Evolutionary conservation across 2,329 filamentous ascomycete species (phyloP), one percentile per base, ranked within the genome.

Genomic region (Curvularia hawaiiensis): DNA sequence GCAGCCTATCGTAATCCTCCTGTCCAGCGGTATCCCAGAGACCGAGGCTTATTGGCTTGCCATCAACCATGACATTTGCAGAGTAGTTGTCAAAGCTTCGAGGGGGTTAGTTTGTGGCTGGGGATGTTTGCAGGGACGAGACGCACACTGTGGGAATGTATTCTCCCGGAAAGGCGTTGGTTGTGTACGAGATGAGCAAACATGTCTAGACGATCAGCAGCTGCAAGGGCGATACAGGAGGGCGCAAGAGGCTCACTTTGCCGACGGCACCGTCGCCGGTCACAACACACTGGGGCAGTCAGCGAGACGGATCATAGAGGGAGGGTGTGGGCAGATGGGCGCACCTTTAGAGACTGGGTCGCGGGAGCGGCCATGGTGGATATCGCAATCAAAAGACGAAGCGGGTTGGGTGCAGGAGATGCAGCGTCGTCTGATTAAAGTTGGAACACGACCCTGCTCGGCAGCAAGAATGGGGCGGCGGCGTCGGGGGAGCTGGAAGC

Each of bases 111-210:
- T 64, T 52, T 44, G 54, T 22, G 55, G 45, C 61, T 56, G 46
- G 65, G 16, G 11, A 35, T 24, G 14, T 35, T 35, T 14, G 12
- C 22, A n/a, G 38, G 11, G 22, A 9, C 54, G 44, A 39, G 31
- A 66, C 89, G 79, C 82, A 95, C 90, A 99, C 95, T 71, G 95
- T 99, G 67, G 95, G 95, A 71, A 99, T 98, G 80, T 99, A 99
- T 84, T 99, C 95, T 79, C 95, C 95, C n/a, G 95, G 95, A 79
- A 99, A 99, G 66, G 95, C 95, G 83, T 98, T 99, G 64, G 95
- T 99, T 64, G 95, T 98, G 83, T 99, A 99, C 52, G 94, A 98
- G 78, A 99, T 99, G 72, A 99, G 88, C 59, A 99, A 88, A 84
- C 95, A 99, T 84, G 95, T 99, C 94, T 97, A 68, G 26, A 44